Evolutionary conservation across 768 basidiomycete species (phyloP).

Genomic region (Rhodotorula graminis): DNA sequence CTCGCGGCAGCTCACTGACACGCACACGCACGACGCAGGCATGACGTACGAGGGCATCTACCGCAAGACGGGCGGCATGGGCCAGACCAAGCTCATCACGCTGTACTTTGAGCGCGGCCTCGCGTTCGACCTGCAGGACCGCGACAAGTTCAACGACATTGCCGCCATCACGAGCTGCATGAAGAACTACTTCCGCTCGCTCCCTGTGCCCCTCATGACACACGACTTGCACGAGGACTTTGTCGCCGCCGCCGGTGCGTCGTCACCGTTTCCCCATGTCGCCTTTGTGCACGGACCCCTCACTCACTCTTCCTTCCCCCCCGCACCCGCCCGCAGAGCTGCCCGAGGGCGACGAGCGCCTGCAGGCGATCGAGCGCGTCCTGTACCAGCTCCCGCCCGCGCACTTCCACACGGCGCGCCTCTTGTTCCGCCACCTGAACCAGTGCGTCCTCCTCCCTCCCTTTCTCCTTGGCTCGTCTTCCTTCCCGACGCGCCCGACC

Average conservation of each 20-base stretch:
- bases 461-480: no score
- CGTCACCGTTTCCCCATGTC: background rate
- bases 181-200: conserved; percentile 90
- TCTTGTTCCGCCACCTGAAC: conserved; percentile 80
- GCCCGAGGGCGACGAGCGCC: conserved; percentile 35
- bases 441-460: conserved; percentile 54
- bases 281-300: no score
- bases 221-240: conserved; percentile 87
- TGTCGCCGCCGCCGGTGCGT: conserved; percentile 64
- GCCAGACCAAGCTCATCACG: conserved; percentile 86
- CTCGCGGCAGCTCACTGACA: background rate
- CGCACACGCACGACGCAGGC: conserved; percentile 59
- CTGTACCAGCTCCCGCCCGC: conserved; percentile 74
- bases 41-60: conserved; percentile 97
- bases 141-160: conserved; percentile 91
- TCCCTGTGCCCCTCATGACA: conserved; percentile 85
- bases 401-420: conserved; percentile 77
- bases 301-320: background rate
- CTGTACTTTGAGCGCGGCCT: conserved; percentile 85
- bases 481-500: no score
- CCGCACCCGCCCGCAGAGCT: conserved; percentile 14
- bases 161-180: conserved; percentile 89
- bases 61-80: conserved; percentile 89
- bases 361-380: conserved; percentile 58
- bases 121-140: conserved; percentile 80